These are phyloP conservation scores for Lepidium campestre DNA, from an alignment of 441 rosid species.

Conservation along the genomic window DNA sequence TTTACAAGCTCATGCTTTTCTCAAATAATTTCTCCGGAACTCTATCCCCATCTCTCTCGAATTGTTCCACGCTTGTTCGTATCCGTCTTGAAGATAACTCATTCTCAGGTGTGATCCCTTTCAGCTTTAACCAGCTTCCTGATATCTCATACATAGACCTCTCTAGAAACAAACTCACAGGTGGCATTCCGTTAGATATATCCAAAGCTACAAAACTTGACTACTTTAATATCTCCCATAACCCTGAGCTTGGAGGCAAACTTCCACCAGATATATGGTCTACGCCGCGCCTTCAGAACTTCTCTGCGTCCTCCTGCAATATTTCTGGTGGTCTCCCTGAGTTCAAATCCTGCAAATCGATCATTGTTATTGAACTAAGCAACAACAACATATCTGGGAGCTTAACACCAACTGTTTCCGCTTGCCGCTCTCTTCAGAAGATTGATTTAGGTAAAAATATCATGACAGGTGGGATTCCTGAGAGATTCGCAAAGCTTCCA, in stretches of 20 bases:
- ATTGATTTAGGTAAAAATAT: slow-evolving; percentile 51
- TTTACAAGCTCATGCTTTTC: slow-evolving; percentile 71
- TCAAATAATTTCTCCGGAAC: slow-evolving; percentile 66
- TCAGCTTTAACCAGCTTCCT: slow-evolving; percentile 52
- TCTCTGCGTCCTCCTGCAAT: slow-evolving; percentile 69
- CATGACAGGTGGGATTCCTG: slow-evolving; percentile 54
- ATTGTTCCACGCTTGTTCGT: slow-evolving; percentile 76
- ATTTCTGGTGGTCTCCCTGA: slow-evolving; percentile 60
- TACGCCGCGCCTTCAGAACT: slow-evolving; percentile 59
- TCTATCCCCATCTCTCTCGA: slow-evolving; percentile 59
- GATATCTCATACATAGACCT: slow-evolving; percentile 70
- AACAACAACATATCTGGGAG: slow-evolving; percentile 51
- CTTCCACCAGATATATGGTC: slow-evolving; percentile 63
- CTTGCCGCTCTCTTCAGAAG: slow-evolving; percentile 48
- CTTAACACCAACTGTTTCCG: slow-evolving; percentile 46
- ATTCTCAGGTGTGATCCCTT: slow-evolving; percentile 75
- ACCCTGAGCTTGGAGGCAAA: slow-evolving; percentile 56
- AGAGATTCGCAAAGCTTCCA: slow-evolving; percentile 49
- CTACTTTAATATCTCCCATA: slow-evolving; percentile 69
- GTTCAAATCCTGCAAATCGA: slow-evolving; percentile 50
- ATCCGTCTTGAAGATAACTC: slow-evolving; percentile 82
- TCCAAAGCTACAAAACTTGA: slow-evolving; percentile 52
- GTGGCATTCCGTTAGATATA: slow-evolving; percentile 66
- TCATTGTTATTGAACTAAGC: slow-evolving; percentile 57
- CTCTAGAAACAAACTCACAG: slow-evolving; percentile 68